Percentiles rank a stretch among this genome's conserved stretches.
Evolutionary conservation across 1,139 yeast species (phyloP).

Genomic region (Pichia norvegensis): DNA sequence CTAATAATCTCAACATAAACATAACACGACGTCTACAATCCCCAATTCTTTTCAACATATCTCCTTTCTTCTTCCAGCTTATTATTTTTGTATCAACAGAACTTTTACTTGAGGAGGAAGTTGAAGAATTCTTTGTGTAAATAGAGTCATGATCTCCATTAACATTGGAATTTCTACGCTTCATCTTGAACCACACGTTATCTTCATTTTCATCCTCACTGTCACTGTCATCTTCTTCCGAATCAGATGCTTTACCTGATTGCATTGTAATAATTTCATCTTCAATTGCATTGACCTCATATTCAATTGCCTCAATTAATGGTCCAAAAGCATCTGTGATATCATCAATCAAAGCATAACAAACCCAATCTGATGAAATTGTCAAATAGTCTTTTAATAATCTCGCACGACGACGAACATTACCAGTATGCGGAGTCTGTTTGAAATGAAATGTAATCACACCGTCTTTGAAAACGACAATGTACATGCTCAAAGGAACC

Average conservation of each 20-base stretch:
- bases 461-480: slow-evolving; percentile 83
- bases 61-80: slow-evolving; percentile 89
- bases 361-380: slow-evolving; percentile 93
- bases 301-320: slow-evolving; percentile 86
- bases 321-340: slow-evolving; percentile 97
- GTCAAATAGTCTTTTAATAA: slow-evolving; percentile 79
- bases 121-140: not conserved
- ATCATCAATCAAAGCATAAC: slow-evolving; percentile 93
- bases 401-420: slow-evolving; percentile 88
- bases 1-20: slow-evolving; percentile 76
- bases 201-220: slow-evolving; percentile 15
- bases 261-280: slow-evolving; percentile 86
- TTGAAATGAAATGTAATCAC: slow-evolving; percentile 90
- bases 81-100: slow-evolving; percentile 47
- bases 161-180: slow-evolving; percentile 25
- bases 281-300: slow-evolving; percentile 85
- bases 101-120: slow-evolving; percentile 25
- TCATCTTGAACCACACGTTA: slow-evolving; percentile 24
- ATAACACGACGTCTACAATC: slow-evolving; percentile 91
- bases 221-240: slow-evolving; percentile 28
- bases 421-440: slow-evolving; percentile 93
- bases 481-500: slow-evolving; percentile 86
- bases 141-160: slow-evolving; percentile 21
- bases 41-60: slow-evolving; percentile 89
- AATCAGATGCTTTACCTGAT: slow-evolving; percentile 49